These are phyloP conservation scores for Ophiostoma australiae DNA, from an alignment of 2,329 filamentous ascomycete species.

Conservation along the genomic window DNA sequence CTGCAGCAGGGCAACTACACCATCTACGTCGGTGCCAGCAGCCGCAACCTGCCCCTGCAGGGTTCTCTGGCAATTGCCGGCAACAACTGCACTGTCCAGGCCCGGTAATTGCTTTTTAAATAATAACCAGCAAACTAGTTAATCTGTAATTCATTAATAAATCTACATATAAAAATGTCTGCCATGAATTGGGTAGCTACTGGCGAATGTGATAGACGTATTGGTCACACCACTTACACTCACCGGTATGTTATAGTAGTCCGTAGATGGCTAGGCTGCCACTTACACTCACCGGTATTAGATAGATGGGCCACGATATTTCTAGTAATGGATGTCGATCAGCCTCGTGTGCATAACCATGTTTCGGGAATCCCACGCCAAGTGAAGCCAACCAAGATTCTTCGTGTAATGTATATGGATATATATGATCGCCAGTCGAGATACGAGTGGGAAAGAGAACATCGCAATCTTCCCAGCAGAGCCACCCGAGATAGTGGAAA, in stretches of 20 bases:
- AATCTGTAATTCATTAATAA: neutral
- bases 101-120: neutral
- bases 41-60: slow-evolving; percentile 38
- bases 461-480: neutral
- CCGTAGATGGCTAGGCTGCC: too few species aligned
- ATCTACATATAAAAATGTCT: neutral
- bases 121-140: neutral
- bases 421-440: neutral
- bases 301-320: too few species aligned
- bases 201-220: too few species aligned
- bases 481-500: neutral
- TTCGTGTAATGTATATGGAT: neutral
- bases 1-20: slow-evolving; percentile 41
- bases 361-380: neutral
- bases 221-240: too few species aligned
- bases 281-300: too few species aligned
- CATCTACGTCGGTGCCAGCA: slow-evolving; percentile 43
- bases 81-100: slow-evolving; percentile 1
- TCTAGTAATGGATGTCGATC: neutral
- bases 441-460: neutral
- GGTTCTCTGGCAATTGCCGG: slow-evolving; percentile 34
- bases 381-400: neutral
- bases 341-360: neutral
- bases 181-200: too few species aligned
- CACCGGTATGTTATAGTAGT: too few species aligned